Percentiles rank a stretch among this genome's conserved stretches.
Evolutionary conservation across 2,329 filamentous ascomycete species (phyloP).

Genomic region (Esteya vermicola): DNA sequence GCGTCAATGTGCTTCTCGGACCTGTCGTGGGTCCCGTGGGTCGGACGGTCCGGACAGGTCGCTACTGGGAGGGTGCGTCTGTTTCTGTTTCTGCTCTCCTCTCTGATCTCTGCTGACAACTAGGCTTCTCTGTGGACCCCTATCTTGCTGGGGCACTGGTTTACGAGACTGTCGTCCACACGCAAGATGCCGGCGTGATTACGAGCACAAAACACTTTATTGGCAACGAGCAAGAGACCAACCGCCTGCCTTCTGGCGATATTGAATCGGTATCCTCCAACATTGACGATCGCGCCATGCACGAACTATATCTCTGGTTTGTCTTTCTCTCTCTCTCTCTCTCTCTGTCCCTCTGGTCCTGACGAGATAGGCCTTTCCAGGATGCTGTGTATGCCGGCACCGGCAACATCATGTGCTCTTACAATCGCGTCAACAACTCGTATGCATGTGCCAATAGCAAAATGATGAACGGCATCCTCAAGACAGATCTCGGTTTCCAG

Average conservation of each 20-base stretch:
- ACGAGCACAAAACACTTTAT: slow-evolving; percentile 55
- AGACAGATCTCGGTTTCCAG: slow-evolving; percentile 40
- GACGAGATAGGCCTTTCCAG: slow-evolving; percentile 23
- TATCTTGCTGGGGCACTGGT: slow-evolving; percentile 40
- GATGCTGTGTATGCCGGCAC: slow-evolving; percentile 50
- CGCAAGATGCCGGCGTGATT: slow-evolving; percentile 60
- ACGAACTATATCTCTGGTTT: slow-evolving; percentile 36
- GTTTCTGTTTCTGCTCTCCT: not conserved
- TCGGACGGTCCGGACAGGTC: slow-evolving; percentile 42
- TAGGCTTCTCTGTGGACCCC: slow-evolving; percentile 35
- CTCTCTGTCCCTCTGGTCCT: too few species aligned
- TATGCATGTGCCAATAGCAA: slow-evolving; percentile 56
- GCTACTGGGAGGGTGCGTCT: slow-evolving; percentile 39
- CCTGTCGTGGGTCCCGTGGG: slow-evolving; percentile 59
- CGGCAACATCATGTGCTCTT: slow-evolving; percentile 43
- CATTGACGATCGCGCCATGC: slow-evolving; percentile 28
- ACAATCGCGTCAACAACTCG: slow-evolving; percentile 55
- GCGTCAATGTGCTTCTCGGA: slow-evolving; percentile 64
- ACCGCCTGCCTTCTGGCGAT: slow-evolving; percentile 42
- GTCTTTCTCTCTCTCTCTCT: not conserved
- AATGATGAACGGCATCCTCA: slow-evolving; percentile 49
- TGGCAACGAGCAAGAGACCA: slow-evolving; percentile 26
- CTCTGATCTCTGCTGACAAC: not conserved
- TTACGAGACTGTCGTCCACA: slow-evolving; percentile 46
- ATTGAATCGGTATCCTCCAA: slow-evolving; percentile 27